Base-by-base conservation (phyloP, 176 grass and related monocot species). In the Oryza rufipogon region DNA sequence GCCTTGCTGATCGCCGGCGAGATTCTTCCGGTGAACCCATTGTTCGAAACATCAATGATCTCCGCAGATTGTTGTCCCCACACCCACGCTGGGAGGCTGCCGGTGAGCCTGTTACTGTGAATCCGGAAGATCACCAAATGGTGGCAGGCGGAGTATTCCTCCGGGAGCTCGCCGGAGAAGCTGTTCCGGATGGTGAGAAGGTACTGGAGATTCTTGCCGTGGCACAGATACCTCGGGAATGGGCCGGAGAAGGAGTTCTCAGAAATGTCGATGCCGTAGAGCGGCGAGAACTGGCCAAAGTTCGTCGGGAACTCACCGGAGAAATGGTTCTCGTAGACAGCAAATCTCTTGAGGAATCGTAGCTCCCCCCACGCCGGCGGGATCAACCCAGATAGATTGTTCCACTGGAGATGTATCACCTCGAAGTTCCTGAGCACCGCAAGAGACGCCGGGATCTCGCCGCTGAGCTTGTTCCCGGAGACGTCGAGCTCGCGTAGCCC, bases 11-110 rank as follows among this genome's bases (percentile, higher is more conserved):
- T 91, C 77, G 77, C 45, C 7, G 81, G 83, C 12, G 81, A 86
- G 12, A 97, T 91, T 32, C 65, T 69, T 26, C 95, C 95, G n/a
- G 85, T 83, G 82, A 97, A 94, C n/a, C 69, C 81, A 22, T 97
- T 97, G 72, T 92, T 49, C 5, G 95, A 90, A 1, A 97, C 46
- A 74, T 97, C 95, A 45, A 97, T 94, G 77, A 97, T 94, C 8
- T 74, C 91, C 65, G 61, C 81, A 6, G 61, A 54, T 0, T 90
- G 92, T 1, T 94, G 79, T 8, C 84, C 85, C 95, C 95, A 97
- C 7, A 97, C 2, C 4, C 87, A 79, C 2, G 81, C 86, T 4
- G 92, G 90, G 8, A 95, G 49, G 36, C 16, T 58, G 16, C 95
- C 92, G 2, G 76, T 82, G 76, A 97, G 78, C 19, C 0, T 54